Conservation (phyloP, 106 monocot species). For the Dendrobium officinale region DNA sequence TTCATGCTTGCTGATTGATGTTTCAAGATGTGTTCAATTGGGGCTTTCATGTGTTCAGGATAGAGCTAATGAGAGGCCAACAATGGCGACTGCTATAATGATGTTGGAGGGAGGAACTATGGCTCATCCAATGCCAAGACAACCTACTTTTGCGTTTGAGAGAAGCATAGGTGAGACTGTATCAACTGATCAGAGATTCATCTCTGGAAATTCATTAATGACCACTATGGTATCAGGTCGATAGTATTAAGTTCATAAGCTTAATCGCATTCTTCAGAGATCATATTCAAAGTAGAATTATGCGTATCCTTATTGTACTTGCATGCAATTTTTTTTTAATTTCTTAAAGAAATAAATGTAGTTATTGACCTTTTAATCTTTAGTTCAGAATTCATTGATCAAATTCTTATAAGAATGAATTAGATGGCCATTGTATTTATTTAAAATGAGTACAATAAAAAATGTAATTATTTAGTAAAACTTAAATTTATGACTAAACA, state of each 20-base stretch:
- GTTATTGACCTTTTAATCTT: background rate
- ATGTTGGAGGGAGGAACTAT: conserved; percentile 17
- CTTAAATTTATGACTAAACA: too few relatives aligned
- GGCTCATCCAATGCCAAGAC: conserved; percentile 2
- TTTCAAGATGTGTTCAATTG: conserved; percentile 11
- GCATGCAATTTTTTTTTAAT: background rate
- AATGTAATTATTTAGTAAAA: too few relatives aligned
- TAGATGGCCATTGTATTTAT: too few relatives aligned
- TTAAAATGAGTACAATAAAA: too few relatives aligned
- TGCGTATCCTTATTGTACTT: background rate
- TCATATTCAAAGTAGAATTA: background rate
- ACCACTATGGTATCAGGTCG: background rate
- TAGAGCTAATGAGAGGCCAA: conserved; percentile 15
- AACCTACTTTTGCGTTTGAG: conserved; percentile 15
- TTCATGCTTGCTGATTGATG: background rate
- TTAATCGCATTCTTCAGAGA: background rate
- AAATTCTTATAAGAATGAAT: too few relatives aligned
- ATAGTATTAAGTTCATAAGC: background rate
- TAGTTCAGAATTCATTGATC: background rate
- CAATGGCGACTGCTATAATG: conserved; percentile 13
- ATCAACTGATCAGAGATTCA: background rate
- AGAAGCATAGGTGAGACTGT: conserved; percentile 1
- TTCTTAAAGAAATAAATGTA: background rate
- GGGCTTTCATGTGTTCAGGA: conserved; percentile 25
- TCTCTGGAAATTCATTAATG: background rate